These are phyloP conservation scores for Zasmidium cellare DNA, from an alignment of 2,329 filamentous ascomycete species.

Conservation along the genomic window DNA sequence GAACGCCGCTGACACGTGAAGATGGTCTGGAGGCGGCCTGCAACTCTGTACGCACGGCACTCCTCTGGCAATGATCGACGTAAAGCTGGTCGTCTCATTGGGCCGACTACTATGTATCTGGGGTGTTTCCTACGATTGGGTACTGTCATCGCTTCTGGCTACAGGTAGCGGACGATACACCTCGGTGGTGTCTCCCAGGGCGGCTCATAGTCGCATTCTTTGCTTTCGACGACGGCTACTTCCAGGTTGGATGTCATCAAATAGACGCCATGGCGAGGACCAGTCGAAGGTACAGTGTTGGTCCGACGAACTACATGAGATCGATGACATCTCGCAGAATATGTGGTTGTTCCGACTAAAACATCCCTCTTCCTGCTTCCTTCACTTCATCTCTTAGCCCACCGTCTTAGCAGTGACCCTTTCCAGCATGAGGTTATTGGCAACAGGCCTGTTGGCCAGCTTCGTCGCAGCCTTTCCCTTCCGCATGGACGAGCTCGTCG, in stretches of 20 bases:
- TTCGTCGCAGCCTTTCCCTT: constrained; percentile 2
- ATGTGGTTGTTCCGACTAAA: too few relatives aligned
- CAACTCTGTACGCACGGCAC: background rate
- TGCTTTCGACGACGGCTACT: background rate
- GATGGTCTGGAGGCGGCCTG: background rate
- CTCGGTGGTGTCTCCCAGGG: background rate
- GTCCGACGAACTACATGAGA: too few relatives aligned
- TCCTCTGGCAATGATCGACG: background rate
- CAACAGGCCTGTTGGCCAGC: constrained; percentile 3
- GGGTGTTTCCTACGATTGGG: background rate
- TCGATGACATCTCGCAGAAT: too few relatives aligned
- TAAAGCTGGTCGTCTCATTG: background rate
- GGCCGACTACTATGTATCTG: background rate
- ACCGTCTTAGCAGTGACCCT: background rate
- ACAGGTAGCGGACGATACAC: background rate
- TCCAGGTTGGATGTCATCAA: background rate
- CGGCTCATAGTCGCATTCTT: background rate
- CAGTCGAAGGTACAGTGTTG: background rate
- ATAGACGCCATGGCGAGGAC: background rate
- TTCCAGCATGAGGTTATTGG: constrained; percentile 1
- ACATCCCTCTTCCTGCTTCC: background rate
- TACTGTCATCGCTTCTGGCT: background rate
- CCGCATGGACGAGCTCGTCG: constrained; percentile 4
- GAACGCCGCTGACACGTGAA: background rate
- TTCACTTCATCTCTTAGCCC: background rate